A percentile compares a stretch with the other conserved stretches of the same genome.
Conservation (phyloP, 2,329 filamentous ascomycete species). For the Neocucurbitaria cava region DNA sequence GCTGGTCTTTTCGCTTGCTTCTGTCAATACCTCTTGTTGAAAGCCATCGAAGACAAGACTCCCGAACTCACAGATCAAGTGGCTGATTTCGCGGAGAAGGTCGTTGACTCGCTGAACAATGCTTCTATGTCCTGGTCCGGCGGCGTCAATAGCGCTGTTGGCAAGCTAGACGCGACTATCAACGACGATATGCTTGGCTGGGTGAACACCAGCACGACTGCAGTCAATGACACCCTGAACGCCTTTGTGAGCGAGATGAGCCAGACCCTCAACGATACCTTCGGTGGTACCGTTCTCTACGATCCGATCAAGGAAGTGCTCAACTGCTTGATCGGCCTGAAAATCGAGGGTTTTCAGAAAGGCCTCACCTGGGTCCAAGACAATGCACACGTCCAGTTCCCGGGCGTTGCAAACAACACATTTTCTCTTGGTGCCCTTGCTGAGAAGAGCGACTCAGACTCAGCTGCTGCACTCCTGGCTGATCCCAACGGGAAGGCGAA, state of each 20-base stretch:
- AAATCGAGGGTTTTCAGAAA: slow-evolving; percentile 82
- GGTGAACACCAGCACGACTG: slow-evolving; percentile 81
- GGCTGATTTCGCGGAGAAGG: slow-evolving; percentile 78
- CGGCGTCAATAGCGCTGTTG: slow-evolving; percentile 76
- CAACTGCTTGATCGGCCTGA: slow-evolving; percentile 85
- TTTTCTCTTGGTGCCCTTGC: slow-evolving; percentile 80
- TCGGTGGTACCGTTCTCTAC: slow-evolving; percentile 81
- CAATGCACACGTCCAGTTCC: slow-evolving; percentile 82
- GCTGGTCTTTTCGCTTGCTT: slow-evolving; percentile 83
- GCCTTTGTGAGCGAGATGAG: slow-evolving; percentile 80
- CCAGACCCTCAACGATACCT: slow-evolving; percentile 74
- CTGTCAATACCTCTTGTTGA: slow-evolving; percentile 82
- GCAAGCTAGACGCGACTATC: slow-evolving; percentile 70
- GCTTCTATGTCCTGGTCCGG: slow-evolving; percentile 79
- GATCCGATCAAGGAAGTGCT: slow-evolving; percentile 80
- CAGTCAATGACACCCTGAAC: slow-evolving; percentile 86
- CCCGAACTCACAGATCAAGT: slow-evolving; percentile 78
- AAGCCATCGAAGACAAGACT: slow-evolving; percentile 74
- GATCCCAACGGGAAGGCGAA: slow-evolving; percentile 74
- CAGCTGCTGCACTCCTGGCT: slow-evolving; percentile 76
- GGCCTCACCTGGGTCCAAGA: slow-evolving; percentile 94
- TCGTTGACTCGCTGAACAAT: slow-evolving; percentile 74
- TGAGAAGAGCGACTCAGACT: slow-evolving; percentile 57
- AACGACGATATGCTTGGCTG: slow-evolving; percentile 87
- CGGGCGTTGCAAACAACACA: slow-evolving; percentile 76